Evolutionary conservation across 192 early-diverging fungal genomes (phyloP), one percentile per base, ranked within the genome.

Genomic region (Lunasporangiospora selenospora): DNA sequence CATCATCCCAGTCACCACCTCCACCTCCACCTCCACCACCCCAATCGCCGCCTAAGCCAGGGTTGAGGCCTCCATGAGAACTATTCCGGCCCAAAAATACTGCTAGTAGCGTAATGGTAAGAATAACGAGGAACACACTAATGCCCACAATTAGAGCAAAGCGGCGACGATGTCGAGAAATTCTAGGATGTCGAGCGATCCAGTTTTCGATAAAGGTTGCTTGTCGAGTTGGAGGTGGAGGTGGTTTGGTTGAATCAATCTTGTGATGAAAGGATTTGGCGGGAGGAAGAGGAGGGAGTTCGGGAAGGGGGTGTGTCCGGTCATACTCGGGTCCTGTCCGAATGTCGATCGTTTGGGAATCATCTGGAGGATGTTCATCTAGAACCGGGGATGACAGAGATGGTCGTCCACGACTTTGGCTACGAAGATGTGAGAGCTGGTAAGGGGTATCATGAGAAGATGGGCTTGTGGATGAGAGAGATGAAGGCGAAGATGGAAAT

Each of bases 111-210:
- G 53, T 32, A 1, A 73, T 61, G 1, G 63, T 32, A 6, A 71
- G 23, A 4, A 71, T 23, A 0, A 62, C 1, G 24, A 57, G 8
- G 6, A 42, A 53, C 1, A 40, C 32, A 19, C 19, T 37, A 5
- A 43, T 58, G 27, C 44, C 62, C 0, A 73, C 3, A 0, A 73
- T 11, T 3, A 55, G 60, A 16, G 60, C 69, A 32, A 73, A 62
- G 13, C 45, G 39, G 4, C 69, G 60, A 26, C 69, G 69, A 41
- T 73, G 69, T 4, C 55, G 59, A 1, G 59, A 48, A 16, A 73
- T 29, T 8, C 50, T 29, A 6, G 69, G 69, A 9, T 73, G 60
- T 11, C 49, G 37, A 4, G 60, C 40, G 40, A 73, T 57, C 21
- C 58, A 73, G 8, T 10, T 33, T 13, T 71, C 67, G 3, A 71